Conservation (phyloP, 106 monocot species). For the Dendrobium chrysotoxum region DNA sequence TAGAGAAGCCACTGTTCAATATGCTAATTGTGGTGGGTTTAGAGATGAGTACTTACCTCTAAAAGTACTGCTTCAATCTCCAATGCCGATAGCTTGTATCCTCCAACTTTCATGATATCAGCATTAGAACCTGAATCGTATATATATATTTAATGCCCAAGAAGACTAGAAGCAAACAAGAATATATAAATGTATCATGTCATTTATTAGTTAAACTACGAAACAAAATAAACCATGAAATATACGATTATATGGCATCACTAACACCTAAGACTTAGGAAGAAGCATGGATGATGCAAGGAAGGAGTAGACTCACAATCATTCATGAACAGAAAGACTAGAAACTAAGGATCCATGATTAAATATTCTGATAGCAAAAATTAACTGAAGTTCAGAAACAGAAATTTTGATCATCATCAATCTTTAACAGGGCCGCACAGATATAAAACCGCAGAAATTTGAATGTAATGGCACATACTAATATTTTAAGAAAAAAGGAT, state of each 20-base stretch:
- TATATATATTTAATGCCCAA: background rate
- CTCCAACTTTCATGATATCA: conserved; percentile 99
- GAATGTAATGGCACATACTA: too few relatives aligned
- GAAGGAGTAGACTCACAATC: too few relatives aligned
- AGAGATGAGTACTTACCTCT: conserved; percentile 51
- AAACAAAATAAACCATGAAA: background rate
- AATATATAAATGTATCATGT: background rate
- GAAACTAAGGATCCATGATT: too few relatives aligned
- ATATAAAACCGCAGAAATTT: too few relatives aligned
- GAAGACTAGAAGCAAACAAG: background rate
- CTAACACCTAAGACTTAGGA: background rate
- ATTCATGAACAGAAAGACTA: too few relatives aligned
- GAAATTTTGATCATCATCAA: too few relatives aligned
- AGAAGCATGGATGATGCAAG: background rate
- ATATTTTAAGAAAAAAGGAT: too few relatives aligned
- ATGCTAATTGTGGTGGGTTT: background rate
- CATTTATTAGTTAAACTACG: background rate
- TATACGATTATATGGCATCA: background rate
- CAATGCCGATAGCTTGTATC: conserved; percentile 91
- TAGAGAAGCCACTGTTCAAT: too few relatives aligned
- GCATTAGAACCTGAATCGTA: conserved; percentile 77
- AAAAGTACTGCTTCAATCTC: conserved; percentile 89
- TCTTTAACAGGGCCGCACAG: too few relatives aligned
- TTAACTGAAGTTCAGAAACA: too few relatives aligned
- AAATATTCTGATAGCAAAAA: too few relatives aligned